phyloP scores from a whole-genome alignment of 2,329 filamentous ascomycete genomes.

The Macrophomina pseudophaseolina region DNA sequence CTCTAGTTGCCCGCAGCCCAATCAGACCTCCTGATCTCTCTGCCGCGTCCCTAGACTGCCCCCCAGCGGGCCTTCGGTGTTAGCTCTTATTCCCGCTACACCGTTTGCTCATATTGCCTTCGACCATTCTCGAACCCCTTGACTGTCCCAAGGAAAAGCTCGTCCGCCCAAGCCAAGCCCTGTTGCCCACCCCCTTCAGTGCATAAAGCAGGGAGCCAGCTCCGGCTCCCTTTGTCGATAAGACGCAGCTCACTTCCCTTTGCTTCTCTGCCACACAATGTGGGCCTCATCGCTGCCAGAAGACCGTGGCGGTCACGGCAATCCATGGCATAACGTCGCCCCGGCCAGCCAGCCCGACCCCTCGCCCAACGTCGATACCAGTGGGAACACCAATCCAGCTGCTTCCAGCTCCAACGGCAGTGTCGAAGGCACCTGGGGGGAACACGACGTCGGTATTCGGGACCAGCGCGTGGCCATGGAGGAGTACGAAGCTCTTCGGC shows the following conservation, averaged over 20 bases:
- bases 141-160: neutral
- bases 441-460: conserved; percentile 61
- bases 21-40: neutral
- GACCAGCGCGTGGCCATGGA: conserved; percentile 61
- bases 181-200: neutral
- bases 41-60: neutral
- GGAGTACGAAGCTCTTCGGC: conserved; percentile 63
- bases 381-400: conserved; percentile 5
- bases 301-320: conserved; percentile 31
- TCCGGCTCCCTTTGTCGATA: neutral
- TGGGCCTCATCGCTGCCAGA: conserved; percentile 35
- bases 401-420: conserved; percentile 38
- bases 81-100: conserved; percentile 17
- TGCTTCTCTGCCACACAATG: neutral
- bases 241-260: neutral
- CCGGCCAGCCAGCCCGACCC: conserved; percentile 32
- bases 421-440: conserved; percentile 65
- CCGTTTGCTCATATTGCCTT: neutral
- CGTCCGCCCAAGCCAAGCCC: neutral
- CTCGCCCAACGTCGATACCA: conserved; percentile 26
- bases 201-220: conserved; percentile 1
- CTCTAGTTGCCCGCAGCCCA: neutral
- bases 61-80: conserved; percentile 3
- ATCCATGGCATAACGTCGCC: conserved; percentile 42
- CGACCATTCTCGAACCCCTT: neutral